Base-by-base conservation (phyloP, 1,284 basidiomycete genomes). In the Trichosporon sp. region DNA sequence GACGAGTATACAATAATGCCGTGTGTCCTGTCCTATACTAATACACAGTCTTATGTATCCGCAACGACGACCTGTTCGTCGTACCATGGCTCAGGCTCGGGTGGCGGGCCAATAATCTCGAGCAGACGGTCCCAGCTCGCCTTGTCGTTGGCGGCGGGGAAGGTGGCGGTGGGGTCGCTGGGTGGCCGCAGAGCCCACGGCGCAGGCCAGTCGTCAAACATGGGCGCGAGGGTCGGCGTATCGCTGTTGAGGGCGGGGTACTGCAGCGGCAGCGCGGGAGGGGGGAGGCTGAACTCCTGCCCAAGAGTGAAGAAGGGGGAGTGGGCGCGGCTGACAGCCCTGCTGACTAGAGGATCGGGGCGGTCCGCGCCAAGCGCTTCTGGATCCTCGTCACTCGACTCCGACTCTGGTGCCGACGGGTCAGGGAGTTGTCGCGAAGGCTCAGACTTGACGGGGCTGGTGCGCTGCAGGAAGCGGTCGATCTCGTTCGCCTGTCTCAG, bases 91-190 rank as follows among this genome's bases (percentile, higher is more conserved):
- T 65, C 66, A 7, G 65, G 54, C 63, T 70, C 64, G 12, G 67
- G 65, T 2, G 71, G 68, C 65, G 69, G 66, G 3, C 69, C 65
- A 38, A 74, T 71, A 40, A 66, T 67, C 61, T 72, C 69, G 21
- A 75, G 67, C 51, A 75, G 66, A 4, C 67, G 59, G 11, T 48
- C 65, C 74, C 74, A 75, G 26, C 66, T 65, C 37, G 35, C 51
- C 61, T 71, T 67, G 65, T 75, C 70, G 67, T 73, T 69, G 5
- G 70, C 69, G n/a, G 72, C 64, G 5, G 74, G 74, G 72, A 75
- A 73, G 10, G 68, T 59, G 40, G 67, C 72, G 12, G 72, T 73
- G 0, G 74, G 74, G 21, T 75, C 74, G 37, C 63, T 68, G 6
- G 74, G 74, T 64, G 72, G 70, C 26, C 72, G 66, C 12, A 68